Conservation (phyloP, 1,284 basidiomycete species). For the Pseudozyma flocculosa region DNA sequence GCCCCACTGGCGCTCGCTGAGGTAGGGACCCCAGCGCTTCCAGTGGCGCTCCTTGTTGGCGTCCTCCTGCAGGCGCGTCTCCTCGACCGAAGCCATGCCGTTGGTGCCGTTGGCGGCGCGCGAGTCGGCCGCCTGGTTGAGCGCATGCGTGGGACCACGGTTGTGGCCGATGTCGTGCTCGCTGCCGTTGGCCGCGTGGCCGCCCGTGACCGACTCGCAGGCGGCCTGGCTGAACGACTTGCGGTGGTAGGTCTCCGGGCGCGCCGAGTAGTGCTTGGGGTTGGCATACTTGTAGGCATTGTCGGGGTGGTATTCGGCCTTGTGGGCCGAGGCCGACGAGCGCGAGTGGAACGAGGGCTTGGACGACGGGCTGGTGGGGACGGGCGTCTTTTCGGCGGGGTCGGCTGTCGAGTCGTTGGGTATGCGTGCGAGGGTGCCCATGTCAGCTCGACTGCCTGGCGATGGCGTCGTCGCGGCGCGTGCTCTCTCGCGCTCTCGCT, state of each 20-base stretch:
- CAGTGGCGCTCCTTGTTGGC: constrained; percentile 74
- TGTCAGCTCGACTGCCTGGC: too few relatives aligned
- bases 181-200: constrained; percentile 14
- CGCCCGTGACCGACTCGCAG: not conserved
- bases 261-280: constrained; percentile 47
- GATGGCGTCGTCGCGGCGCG: too few relatives aligned
- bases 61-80: constrained; percentile 65
- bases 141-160: constrained; percentile 32
- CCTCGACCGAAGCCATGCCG: constrained; percentile 47
- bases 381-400: constrained; percentile 20
- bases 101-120: constrained; percentile 3
- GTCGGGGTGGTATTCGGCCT: constrained; percentile 39
- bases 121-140: constrained; percentile 31
- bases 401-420: not conserved
- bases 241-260: constrained; percentile 47
- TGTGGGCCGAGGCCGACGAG: constrained; percentile 24
- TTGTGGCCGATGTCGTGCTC: constrained; percentile 34
- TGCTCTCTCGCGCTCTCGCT: too few relatives aligned
- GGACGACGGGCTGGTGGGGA: constrained; percentile 4
- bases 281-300: constrained; percentile 42
- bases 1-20: constrained; percentile 96
- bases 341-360: constrained; percentile 47
- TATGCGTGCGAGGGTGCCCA: too few relatives aligned
- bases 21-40: constrained; percentile 98
- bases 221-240: constrained; percentile 27